Evolutionary conservation across 2,329 filamentous ascomycete species (phyloP), one percentile per base, ranked within the genome.

Genomic region (Xylariaceae sp.): DNA sequence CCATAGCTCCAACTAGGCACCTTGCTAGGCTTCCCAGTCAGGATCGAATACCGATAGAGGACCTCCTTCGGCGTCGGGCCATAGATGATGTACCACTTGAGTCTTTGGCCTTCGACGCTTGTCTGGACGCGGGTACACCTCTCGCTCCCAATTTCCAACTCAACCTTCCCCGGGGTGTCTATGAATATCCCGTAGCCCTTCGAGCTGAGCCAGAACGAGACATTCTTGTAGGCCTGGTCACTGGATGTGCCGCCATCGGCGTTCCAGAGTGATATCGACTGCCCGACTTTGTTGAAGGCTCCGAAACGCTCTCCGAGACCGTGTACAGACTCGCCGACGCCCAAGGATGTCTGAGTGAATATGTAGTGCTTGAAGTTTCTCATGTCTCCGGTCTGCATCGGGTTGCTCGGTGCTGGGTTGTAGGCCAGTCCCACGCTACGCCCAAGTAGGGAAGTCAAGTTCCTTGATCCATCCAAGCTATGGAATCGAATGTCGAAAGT

Each of bases 111-210:
- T 61, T 87, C 79, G 4, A 91, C 81, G 44, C 83, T 85, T 1
- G 87, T 86, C 73, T 91, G 89, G 3, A 91, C 80, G 49, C 89
- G 79, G 42, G 82, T 87, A 57, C 84, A 86, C n/a, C 89, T 77
- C 74, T 91, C 89, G 61, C 86, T 90, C 2, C 89, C 88, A 56
- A 92, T 80, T 70, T 91, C 89, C 9, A 91, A 76, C 54, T 89
- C 88, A 5, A 91, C 84, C 44, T 81, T 82, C 20, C 88, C 88
- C 0, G 88, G 80, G 5, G 85, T 84, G 67, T 91, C 89, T 56
- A 92, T 83, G 68, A 92, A 91, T 29, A 92, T 78, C 19, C 89
- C 89, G 68, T 92, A 93, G 0, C 89, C 89, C n/a, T 82, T 79
- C 12, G 84, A 89, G 67, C 83, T 88, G 62, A 89, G 75, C 81